Percentiles rank a stretch among this genome's conserved stretches.
These are phyloP conservation scores for Grosmannia penicillata DNA, from an alignment of 2,329 filamentous ascomycete genomes.

Conservation along the genomic window DNA sequence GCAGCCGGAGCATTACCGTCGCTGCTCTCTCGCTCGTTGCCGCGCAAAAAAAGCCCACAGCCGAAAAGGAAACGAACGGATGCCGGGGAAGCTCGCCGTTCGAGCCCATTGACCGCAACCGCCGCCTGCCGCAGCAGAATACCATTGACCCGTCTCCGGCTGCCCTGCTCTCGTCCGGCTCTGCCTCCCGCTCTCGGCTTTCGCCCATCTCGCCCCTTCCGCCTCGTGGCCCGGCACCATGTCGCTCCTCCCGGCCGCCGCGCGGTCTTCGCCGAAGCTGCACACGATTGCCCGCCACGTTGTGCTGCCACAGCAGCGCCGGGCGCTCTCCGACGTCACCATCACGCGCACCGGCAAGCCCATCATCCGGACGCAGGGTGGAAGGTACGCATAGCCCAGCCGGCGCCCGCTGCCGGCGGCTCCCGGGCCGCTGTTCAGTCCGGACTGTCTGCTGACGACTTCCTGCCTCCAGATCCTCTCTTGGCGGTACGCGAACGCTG, in stretches of 20 bases:
- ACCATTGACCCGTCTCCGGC: background rate
- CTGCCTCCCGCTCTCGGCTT: background rate
- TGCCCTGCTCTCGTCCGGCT: background rate
- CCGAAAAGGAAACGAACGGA: constrained; percentile 8
- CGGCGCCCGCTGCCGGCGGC: too few species aligned
- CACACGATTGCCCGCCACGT: constrained; percentile 29
- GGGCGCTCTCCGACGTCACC: constrained; percentile 62
- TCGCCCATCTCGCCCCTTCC: background rate
- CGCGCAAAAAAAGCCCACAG: constrained; percentile 10
- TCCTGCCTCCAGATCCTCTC: constrained; percentile 47
- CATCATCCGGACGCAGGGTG: constrained; percentile 75
- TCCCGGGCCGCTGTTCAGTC: too few species aligned
- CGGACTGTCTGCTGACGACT: constrained; percentile 5
- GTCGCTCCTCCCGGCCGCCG: constrained; percentile 23
- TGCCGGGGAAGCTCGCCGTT: constrained; percentile 9
- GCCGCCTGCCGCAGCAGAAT: too few species aligned
- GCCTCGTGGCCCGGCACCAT: constrained; percentile 1
- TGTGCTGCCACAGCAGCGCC: constrained; percentile 35
- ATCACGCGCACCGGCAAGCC: constrained; percentile 96
- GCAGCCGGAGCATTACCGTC: constrained; percentile 9
- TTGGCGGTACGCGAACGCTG: constrained; percentile 54
- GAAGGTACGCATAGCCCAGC: constrained; percentile 64
- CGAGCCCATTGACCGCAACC: constrained; percentile 8
- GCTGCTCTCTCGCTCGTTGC: constrained; percentile 3
- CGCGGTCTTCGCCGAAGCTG: constrained; percentile 38